Evolutionary conservation across 257 asterid species (phyloP).

Genomic region (Penstemon davidsonii): DNA sequence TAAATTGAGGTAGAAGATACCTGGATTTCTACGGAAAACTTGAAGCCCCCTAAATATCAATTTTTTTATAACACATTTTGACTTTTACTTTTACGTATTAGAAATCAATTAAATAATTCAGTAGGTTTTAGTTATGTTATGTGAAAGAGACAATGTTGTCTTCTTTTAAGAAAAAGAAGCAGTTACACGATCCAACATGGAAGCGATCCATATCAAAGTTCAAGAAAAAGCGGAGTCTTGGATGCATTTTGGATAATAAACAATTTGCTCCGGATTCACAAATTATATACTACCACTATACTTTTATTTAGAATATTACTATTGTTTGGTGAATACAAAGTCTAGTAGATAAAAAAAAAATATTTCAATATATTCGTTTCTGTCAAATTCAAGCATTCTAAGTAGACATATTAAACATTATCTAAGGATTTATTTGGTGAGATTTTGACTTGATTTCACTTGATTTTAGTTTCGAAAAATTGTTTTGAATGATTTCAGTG

Average conservation of each 20-base stretch:
- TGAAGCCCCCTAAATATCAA: no score
- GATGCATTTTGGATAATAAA: conserved; percentile 12
- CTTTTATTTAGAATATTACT: background rate
- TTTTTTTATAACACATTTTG: no score
- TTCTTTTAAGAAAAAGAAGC: conserved; percentile 31
- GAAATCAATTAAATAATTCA: background rate
- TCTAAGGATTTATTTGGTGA: no score
- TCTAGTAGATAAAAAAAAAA: no score
- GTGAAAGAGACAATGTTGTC: conserved; percentile 38
- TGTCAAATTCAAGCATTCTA: no score
- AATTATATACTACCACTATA: background rate
- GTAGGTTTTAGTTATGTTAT: background rate
- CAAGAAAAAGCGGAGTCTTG: conserved; percentile 33
- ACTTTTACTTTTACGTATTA: background rate
- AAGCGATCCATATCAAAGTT: conserved; percentile 27
- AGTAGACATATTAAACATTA: no score
- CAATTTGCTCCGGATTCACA: conserved; percentile 11
- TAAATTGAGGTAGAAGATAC: no score
- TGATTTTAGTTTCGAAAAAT: no score
- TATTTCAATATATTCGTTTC: background rate
- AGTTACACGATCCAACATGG: conserved; percentile 27
- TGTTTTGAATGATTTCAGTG: no score
- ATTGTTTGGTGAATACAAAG: no score
- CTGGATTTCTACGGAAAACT: no score
- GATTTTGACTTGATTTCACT: no score